These are phyloP conservation scores for Chaetomium sp. DNA, from an alignment of 2,329 filamentous ascomycete species.

Conservation along the genomic window DNA sequence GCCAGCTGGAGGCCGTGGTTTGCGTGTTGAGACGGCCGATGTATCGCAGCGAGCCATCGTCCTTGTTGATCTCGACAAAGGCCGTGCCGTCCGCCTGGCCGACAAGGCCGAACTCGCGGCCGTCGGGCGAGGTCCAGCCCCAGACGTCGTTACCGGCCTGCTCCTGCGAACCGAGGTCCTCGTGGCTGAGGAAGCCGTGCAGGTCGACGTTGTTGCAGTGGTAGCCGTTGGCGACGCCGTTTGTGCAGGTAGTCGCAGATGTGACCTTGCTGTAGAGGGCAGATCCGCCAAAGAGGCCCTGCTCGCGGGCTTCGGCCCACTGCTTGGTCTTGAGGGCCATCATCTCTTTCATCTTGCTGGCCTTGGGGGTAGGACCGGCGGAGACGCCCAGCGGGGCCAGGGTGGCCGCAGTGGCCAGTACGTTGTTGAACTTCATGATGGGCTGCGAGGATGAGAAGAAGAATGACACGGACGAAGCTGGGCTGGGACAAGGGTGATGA, in stretches of 20 bases:
- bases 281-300: conserved; percentile 5
- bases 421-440: neutral
- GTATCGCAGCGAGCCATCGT: conserved; percentile 1
- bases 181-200: conserved; percentile 6
- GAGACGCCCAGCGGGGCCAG: neutral
- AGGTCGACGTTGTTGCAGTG: conserved; percentile 6
- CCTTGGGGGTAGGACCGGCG: neutral
- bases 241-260: neutral
- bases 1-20: conserved; percentile 3
- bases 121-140: conserved; percentile 46
- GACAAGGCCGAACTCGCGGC: conserved; percentile 24
- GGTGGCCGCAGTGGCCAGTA: neutral
- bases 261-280: conserved; percentile 4
- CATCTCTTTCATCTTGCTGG: neutral
- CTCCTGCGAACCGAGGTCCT: neutral
- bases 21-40: conserved; percentile 1
- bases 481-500: neutral
- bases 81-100: conserved; percentile 1
- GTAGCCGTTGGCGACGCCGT: conserved; percentile 1
- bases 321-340: conserved; percentile 1
- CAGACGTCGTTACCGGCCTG: conserved; percentile 16
- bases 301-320: neutral
- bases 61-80: conserved; percentile 1
- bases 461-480: neutral
- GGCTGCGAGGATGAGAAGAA: neutral